Evolutionary conservation across 1,284 basidiomycete genomes (phyloP).

Genomic region (Cutaneotrichosporon spelunceum): DNA sequence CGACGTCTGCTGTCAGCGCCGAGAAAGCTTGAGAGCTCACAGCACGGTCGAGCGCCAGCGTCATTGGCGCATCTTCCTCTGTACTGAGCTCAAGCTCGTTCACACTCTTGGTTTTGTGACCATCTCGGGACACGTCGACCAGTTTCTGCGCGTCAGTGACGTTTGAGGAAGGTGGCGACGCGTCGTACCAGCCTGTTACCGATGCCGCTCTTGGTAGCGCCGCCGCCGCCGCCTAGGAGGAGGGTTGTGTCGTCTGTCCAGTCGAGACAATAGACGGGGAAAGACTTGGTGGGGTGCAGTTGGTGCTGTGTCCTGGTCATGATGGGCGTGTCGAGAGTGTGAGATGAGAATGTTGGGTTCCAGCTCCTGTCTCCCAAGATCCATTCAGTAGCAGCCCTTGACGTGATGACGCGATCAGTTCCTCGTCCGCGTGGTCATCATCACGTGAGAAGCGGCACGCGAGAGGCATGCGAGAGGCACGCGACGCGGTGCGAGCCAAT

Average conservation of each 20-base stretch:
- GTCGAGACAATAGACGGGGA: constrained; percentile 83
- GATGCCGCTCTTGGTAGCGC: constrained; percentile 72
- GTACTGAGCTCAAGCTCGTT: constrained; percentile 70
- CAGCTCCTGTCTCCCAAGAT: not conserved
- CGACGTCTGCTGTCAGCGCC: constrained; percentile 48
- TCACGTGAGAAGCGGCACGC: not conserved
- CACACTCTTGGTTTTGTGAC: constrained; percentile 60
- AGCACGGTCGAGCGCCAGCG: constrained; percentile 68
- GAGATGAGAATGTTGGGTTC: constrained; percentile 2
- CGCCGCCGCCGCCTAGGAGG: constrained; percentile 86
- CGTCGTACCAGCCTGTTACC: constrained; percentile 80
- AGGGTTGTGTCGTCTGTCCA: constrained; percentile 71
- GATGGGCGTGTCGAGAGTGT: not conserved
- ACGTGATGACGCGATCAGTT: not conserved
- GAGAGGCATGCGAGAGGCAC: not conserved
- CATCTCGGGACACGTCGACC: constrained; percentile 62
- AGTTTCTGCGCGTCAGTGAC: constrained; percentile 43
- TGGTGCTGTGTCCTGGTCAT: constrained; percentile 76
- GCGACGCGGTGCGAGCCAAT: too few species aligned
- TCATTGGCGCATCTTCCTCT: constrained; percentile 90
- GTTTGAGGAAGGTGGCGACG: not conserved
- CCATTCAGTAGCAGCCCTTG: not conserved
- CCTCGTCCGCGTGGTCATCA: not conserved
- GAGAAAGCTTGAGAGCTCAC: constrained; percentile 50
- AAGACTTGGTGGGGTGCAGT: constrained; percentile 67